These are phyloP conservation scores for Daldinia grandis DNA, from an alignment of 495 filamentous ascomycete genomes.

Conservation along the genomic window DNA sequence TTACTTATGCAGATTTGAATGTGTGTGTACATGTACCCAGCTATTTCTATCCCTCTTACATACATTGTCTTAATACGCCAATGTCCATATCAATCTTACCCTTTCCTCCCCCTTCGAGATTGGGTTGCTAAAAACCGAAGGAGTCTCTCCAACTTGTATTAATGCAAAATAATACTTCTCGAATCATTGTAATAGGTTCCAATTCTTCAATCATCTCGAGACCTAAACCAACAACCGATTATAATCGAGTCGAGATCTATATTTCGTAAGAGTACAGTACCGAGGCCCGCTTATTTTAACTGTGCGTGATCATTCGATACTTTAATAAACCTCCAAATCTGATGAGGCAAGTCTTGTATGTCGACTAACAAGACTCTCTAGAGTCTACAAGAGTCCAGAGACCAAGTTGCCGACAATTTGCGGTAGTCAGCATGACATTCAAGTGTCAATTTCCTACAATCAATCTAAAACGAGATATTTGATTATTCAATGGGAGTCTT, in stretches of 20 bases:
- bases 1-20: conserved; percentile 20
- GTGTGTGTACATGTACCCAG: conserved; percentile 6
- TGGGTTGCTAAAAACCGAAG: conserved; percentile 17
- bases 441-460: conserved; percentile 23
- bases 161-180: conserved; percentile 2
- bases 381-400: conserved; percentile 11
- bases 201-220: conserved; percentile 1
- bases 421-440: conserved; percentile 18
- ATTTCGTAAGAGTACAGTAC: conserved; percentile 37
- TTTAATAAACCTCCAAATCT: conserved; percentile 18
- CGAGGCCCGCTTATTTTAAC: conserved; percentile 23
- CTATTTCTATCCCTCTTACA: conserved; percentile 17
- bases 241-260: conserved; percentile 12
- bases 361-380: conserved; percentile 30
- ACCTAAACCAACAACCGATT: conserved; percentile 15
- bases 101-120: conserved; percentile 9
- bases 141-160: conserved; percentile 3
- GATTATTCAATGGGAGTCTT: conserved; percentile 45
- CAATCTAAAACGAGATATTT: conserved; percentile 15
- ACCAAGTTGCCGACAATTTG: conserved; percentile 8
- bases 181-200: conserved; percentile 3
- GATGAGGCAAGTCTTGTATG: conserved; percentile 32
- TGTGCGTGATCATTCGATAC: conserved; percentile 44
- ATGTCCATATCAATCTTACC: conserved; percentile 14
- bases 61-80: neutral